Base-by-base conservation (phyloP, 1,284 basidiomycete species). In the Phlebopus sp. region DNA sequence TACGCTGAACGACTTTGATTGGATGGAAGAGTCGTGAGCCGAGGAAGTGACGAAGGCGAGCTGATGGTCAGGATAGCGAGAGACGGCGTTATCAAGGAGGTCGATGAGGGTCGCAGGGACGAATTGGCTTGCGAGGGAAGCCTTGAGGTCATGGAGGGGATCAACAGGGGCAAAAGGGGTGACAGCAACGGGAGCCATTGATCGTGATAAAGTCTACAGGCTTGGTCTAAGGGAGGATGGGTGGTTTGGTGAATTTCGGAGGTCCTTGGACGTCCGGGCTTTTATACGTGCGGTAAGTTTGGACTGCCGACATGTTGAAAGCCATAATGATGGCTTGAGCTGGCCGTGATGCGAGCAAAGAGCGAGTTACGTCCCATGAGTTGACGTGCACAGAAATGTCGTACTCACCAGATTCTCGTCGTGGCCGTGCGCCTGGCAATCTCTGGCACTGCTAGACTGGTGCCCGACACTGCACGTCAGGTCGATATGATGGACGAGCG, bases 1-100 rank as follows among this genome's bases (percentile, higher is more conserved):
- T n/a, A 50, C 13, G 46, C 21, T 32, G 42, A 67, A 68, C 1
- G 66, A 56, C 44, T 55, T 67, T 2, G 63, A 59, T 27, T 56
- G 60, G 3, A 64, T 64, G 5, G 66, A 55, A 5, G 59, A 67
- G 25, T 66, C 54, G 13, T 63, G 63, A 10, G 66, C 59, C 0
- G 66, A 67, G 2, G 62, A 67, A 0, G 66, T 54, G 37, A 64
- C 50, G 13, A 64, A 64, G 7, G 50, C 41, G 19, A 64, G 51
- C 9, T 66, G 50, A 25, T 55, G 66, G 5, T 37, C n/a, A 4
- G 66, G 62, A 29, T 65, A 59, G 8, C 50, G 51, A 6, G 21
- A 13, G 14, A 49, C 61, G 0, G 57, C 61, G 10, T 41, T 52
- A 43, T 50, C 47, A 14, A 68, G 34, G 10, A 67, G 42, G 15